Conservation (phyloP, 1,139 yeast species). For the Taphrina betulina region DNA sequence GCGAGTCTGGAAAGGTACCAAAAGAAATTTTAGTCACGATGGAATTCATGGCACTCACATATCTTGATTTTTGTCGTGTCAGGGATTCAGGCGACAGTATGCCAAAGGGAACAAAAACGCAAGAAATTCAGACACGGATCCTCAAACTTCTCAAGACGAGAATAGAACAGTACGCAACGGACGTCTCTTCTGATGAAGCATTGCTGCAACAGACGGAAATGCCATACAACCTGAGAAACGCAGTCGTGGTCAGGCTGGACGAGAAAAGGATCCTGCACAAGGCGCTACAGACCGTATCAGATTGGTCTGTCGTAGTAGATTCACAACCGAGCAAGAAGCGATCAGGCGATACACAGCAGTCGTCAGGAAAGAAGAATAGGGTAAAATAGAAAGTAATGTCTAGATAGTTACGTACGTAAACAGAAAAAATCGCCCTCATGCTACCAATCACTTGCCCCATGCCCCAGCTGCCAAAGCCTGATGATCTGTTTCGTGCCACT, state of each 20-base stretch:
- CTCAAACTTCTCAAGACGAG: conserved; percentile 33
- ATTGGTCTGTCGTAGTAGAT: conserved; percentile 11
- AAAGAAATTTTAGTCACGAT: conserved; percentile 35
- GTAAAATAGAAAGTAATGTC: no score
- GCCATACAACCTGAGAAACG: conserved; percentile 34
- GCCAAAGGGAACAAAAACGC: conserved; percentile 33
- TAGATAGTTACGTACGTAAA: no score
- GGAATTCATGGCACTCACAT: conserved; percentile 31
- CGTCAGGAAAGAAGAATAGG: no score
- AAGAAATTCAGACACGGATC: conserved; percentile 34
- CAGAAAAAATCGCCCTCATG: no score
- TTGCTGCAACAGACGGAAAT: conserved; percentile 29
- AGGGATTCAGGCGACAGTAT: conserved; percentile 26
- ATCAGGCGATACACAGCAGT: no score
- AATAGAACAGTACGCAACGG: conserved; percentile 34
- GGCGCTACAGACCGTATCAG: conserved; percentile 4
- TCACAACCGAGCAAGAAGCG: no score
- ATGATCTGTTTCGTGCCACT: no score
- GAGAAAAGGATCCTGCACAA: conserved; percentile 35
- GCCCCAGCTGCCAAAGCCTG: no score
- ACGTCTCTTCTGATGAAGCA: conserved; percentile 36
- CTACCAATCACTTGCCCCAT: no score
- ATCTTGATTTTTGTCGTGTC: conserved; percentile 29
- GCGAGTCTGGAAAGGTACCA: conserved; percentile 34
- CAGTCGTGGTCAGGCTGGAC: conserved; percentile 37